Evolutionary conservation across 257 asterid genomes (phyloP).

Genomic region (Cruciata laevipes): DNA sequence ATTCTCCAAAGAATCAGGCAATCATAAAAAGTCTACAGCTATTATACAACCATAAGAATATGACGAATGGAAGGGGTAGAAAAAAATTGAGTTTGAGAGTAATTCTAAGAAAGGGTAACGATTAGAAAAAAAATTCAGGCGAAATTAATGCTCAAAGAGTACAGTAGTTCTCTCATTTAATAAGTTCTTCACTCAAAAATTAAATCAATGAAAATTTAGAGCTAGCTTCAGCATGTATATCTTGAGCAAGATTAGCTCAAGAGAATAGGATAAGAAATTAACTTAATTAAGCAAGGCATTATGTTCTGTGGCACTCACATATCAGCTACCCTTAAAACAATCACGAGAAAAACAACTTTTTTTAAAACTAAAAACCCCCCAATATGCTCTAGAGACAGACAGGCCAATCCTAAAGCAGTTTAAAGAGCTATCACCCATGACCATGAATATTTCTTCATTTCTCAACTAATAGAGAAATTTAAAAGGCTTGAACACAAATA

Average conservation of each 20-base stretch:
- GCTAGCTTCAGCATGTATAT: background rate
- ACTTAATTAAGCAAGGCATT: constrained; percentile 8
- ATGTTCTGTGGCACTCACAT: background rate
- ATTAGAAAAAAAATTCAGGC: background rate
- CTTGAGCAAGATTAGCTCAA: background rate
- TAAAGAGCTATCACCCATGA: background rate
- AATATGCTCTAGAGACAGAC: background rate
- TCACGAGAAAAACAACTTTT: background rate
- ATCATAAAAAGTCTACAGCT: background rate
- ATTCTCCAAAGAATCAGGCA: background rate
- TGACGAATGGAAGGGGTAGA: background rate
- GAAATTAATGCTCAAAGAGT: background rate
- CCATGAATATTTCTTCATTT: background rate
- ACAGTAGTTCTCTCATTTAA: background rate
- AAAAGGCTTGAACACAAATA: background rate
- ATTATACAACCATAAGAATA: background rate
- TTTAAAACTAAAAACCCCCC: too few relatives aligned
- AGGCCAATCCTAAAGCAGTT: background rate
- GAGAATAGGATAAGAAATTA: background rate
- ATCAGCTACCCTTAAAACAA: background rate
- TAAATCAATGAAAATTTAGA: background rate
- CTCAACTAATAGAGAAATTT: constrained; percentile 4
- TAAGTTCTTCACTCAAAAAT: background rate
- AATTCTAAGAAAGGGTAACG: background rate
- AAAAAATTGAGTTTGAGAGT: background rate